Base-by-base conservation (phyloP, 208 protist species). In the Leishmania braziliensis region DNA sequence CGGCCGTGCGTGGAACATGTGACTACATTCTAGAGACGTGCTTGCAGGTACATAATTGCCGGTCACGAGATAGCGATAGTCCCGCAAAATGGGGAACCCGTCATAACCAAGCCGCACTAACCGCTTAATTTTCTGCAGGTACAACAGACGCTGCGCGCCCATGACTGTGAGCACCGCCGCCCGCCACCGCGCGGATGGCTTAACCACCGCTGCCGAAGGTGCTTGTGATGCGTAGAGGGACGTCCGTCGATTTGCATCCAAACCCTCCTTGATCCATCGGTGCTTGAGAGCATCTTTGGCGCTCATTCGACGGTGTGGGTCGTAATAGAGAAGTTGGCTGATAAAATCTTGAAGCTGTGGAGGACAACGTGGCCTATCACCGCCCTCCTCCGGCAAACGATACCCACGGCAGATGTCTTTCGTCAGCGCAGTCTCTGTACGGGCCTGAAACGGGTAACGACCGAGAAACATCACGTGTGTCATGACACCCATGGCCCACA, bases 401-500 rank as follows among this genome's bases (percentile, higher is more conserved):
- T 85, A 85, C 54, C 82, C 82, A 16, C 82, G 82, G 74, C 85
- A 88, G 69, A 96, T 95, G 18, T 86, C 85, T 12, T 85, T 81
- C 1, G 69, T 88, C 5, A 95, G 75, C 5, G 86, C 81, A 14
- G 83, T 77, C 43, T 88, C 77, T 3, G 65, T 92, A 48, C 81
- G 39, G 2, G 91, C 95, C 20, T 68, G 79, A 71, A 98, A 98
- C 1, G 96, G 96, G 76, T 91, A 95, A n/a, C 89, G 78, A 8
- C 94, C 93, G 62, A 86, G 76, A 43, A 95, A 86, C 83, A 98
- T 91, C 58, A 95, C 85, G 80, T 98, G 97, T 46, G 93, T 88
- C 74, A 98, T 96, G 46, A 97, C 89, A 12, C 96, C 96, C 66
- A 98, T 66, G 2, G 95, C 91, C 96, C 96, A 98, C 92, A 98